A percentile compares a stretch with the other conserved stretches of the same genome.
Evolutionary conservation across 495 filamentous ascomycete species (phyloP).

Genomic region (Neurospora cerealis): DNA sequence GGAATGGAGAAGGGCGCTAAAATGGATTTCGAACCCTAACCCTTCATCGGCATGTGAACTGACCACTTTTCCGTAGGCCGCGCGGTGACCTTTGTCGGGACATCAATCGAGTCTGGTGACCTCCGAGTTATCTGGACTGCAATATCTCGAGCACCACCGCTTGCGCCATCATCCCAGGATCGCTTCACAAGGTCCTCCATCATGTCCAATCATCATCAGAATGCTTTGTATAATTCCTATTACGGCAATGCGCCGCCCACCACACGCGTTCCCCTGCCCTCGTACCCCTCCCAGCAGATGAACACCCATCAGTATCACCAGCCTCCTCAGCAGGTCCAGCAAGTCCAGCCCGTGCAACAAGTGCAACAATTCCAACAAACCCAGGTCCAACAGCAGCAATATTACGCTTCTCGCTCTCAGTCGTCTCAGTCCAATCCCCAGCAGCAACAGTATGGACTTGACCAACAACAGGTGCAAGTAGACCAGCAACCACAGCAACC

Average conservation of each 20-base stretch:
- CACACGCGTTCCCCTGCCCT: background rate
- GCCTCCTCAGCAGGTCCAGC: background rate
- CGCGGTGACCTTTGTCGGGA: background rate
- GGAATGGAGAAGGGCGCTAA: no score
- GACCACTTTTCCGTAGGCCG: background rate
- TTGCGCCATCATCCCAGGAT: background rate
- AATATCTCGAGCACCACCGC: background rate
- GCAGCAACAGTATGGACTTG: background rate
- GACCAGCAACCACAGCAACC: background rate
- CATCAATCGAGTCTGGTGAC: background rate
- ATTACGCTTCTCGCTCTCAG: background rate
- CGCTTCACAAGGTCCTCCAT: background rate
- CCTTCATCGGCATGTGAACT: background rate
- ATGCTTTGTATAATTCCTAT: background rate
- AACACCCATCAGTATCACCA: background rate
- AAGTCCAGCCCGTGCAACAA: background rate
- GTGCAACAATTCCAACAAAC: background rate
- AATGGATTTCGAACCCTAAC: no score
- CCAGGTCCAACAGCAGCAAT: background rate
- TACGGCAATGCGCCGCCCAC: background rate
- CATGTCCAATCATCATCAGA: background rate
- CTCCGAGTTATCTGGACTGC: background rate
- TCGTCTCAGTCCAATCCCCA: background rate
- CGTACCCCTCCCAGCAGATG: background rate
- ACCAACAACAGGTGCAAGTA: background rate